Percentiles rank a stretch among this genome's conserved stretches.
phyloP scores from a whole-genome alignment of 345 rosid species.

The Eucalyptus tenuipes region DNA sequence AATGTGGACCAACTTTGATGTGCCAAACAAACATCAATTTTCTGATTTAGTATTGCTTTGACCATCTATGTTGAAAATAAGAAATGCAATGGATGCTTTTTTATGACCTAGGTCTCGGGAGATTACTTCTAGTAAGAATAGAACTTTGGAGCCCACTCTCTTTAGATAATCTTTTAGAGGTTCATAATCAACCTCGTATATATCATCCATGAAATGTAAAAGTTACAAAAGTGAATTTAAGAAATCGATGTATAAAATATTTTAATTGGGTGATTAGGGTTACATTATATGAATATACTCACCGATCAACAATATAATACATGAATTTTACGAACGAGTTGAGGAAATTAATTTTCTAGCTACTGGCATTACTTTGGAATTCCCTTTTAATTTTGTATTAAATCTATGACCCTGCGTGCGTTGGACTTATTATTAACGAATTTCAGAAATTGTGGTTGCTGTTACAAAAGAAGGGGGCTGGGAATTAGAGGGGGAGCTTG shows the following conservation, averaged over 20 bases:
- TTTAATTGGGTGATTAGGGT: background rate
- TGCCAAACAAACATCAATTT: background rate
- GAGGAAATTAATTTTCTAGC: background rate
- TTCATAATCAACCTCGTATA: fast-evolving
- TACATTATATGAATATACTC: too few species aligned
- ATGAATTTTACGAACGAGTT: background rate
- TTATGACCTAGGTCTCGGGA: background rate
- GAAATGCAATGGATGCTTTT: background rate
- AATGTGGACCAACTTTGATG: background rate
- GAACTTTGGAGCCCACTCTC: fast-evolving
- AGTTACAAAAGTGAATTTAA: too few species aligned
- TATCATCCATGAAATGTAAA: too few species aligned
- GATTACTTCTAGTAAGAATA: background rate
- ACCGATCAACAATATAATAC: background rate
- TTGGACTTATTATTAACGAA: background rate
- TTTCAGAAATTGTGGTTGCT: background rate
- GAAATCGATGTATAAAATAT: too few species aligned
- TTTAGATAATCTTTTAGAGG: background rate
- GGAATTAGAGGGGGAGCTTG: background rate
- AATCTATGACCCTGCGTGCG: background rate
- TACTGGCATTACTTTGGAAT: background rate
- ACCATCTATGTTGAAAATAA: background rate
- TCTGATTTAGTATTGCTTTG: background rate
- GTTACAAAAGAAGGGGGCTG: background rate
- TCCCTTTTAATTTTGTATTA: background rate